These are phyloP conservation scores for Phanerochaete sordida DNA, from an alignment of 768 basidiomycete species.

Conservation along the genomic window DNA sequence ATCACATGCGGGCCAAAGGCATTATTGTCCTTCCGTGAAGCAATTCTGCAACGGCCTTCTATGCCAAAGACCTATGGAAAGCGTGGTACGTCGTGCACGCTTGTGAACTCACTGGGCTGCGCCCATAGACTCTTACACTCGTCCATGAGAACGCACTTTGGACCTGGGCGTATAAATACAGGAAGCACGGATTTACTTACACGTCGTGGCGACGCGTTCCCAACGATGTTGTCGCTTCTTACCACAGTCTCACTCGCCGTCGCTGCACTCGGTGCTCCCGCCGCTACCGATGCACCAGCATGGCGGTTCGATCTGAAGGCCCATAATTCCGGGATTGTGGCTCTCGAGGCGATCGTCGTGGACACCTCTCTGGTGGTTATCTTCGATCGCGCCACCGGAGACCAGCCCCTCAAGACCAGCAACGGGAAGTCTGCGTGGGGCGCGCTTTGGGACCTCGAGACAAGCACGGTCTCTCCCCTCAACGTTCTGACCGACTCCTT, in stretches of 20 bases:
- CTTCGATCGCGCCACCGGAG: slow-evolving; percentile 18
- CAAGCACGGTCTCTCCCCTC: slow-evolving; percentile 18
- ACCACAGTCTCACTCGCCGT: neutral
- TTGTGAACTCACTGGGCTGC: neutral
- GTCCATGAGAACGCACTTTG: neutral
- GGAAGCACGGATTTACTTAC: neutral
- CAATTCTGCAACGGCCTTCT: neutral
- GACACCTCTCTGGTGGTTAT: slow-evolving; percentile 21
- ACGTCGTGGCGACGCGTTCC: neutral
- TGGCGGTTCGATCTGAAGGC: slow-evolving; percentile 5
- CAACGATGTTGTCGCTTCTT: slow-evolving; percentile 1
- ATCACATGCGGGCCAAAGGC: neutral
- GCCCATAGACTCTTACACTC: neutral
- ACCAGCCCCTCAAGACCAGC: slow-evolving; percentile 19
- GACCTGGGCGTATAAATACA: neutral
- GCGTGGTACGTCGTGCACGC: neutral
- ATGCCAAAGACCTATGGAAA: neutral
- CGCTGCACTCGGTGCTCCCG: neutral
- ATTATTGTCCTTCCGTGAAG: neutral
- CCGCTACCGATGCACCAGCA: neutral
- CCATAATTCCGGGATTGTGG: slow-evolving; percentile 18
- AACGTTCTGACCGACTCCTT: slow-evolving; percentile 29
- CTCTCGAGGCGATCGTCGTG: slow-evolving; percentile 23
- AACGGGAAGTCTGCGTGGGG: slow-evolving; percentile 24
- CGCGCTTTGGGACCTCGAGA: slow-evolving; percentile 21